A percentile compares a stretch with the other conserved stretches of the same genome.
These are phyloP conservation scores for Sphaerosporella brunnea DNA, from an alignment of 495 filamentous ascomycete genomes.

Conservation along the genomic window DNA sequence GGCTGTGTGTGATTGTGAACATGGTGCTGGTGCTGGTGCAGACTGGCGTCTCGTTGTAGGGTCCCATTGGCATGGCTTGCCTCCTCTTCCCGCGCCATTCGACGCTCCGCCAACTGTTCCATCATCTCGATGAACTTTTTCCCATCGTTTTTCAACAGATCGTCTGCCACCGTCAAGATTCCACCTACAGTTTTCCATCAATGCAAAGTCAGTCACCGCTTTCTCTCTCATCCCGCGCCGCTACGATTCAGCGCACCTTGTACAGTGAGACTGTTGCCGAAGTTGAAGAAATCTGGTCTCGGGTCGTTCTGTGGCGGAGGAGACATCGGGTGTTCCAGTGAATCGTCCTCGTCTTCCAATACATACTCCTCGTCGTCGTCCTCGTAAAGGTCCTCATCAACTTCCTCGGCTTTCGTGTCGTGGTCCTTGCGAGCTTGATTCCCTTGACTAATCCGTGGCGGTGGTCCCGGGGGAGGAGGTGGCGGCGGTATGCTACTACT, in stretches of 20 bases:
- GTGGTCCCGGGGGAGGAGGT: conserved; percentile 22
- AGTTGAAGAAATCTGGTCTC: conserved; percentile 75
- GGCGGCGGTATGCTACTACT: conserved; percentile 22
- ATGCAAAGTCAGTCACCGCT: conserved; percentile 28
- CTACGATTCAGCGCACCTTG: conserved; percentile 49
- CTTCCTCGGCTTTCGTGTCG: conserved; percentile 44
- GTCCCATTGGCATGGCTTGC: conserved; percentile 36
- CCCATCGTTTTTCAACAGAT: conserved; percentile 94
- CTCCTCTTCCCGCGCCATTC: conserved; percentile 92
- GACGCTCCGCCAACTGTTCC: conserved; percentile 93
- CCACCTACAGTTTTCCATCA: conserved; percentile 44
- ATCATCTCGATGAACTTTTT: conserved; percentile 99
- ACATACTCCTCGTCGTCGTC: conserved; percentile 40
- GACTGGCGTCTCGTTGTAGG: conserved; percentile 26
- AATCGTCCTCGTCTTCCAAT: conserved; percentile 48
- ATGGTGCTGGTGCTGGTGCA: conserved; percentile 29
- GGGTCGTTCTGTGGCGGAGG: conserved; percentile 33
- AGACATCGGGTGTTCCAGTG: conserved; percentile 34
- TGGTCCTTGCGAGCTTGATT: conserved; percentile 30
- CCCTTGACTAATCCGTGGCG: conserved; percentile 16
- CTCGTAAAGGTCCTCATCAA: conserved; percentile 32
- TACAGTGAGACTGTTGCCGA: conserved; percentile 90
- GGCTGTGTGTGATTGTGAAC: conserved; percentile 35
- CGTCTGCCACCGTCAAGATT: conserved; percentile 95
- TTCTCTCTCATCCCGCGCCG: conserved; percentile 27